Base-by-base conservation (phyloP, 306 rosid species). In the Pachyrhizus erosus region DNA sequence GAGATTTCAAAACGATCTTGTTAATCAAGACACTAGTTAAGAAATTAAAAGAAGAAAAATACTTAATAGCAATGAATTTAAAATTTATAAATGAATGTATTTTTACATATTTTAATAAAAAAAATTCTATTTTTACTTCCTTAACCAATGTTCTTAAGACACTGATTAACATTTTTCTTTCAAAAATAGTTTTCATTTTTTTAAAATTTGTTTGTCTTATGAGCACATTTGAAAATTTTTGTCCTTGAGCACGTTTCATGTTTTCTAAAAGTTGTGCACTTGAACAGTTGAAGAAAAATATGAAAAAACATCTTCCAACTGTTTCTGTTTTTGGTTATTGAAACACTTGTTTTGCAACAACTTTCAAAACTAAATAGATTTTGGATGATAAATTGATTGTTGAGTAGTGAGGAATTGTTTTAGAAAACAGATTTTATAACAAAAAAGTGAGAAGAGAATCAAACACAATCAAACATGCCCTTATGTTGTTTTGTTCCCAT, bases 401-500 rank as follows among this genome's bases (percentile, higher is more conserved):
- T 23, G 15, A 57, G 64, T 57, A 57, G 27, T 18, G 5, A 18
- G 5, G 27, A 18, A 20, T 54, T 54, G 61, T 54, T 54, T 54
- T 0, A 8, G 14, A 74, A 8, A 20, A 4, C 2, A 13, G 6
- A 23, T 58, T 58, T 58, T 24, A 21, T 1, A 13, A 26, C 37
- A 3, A 58, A 29, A 27, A 61, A 26, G 33, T 14, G 4, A 27
- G 5, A 43, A 14, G 45, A 11, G 6, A 70, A 21, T 12, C 37
- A 27, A 9, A 84, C 17, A 20, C 3, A 70, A 21, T 12, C 37
- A 27, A 9, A 84, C 17, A 20, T 49, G 48, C 31, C 40, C 57
- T 82, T 12, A 67, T 37, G 27, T 7, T 39, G 17, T n/a, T 73
- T 2, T 87, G 21, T 81, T 78, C 31, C 71, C 64, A 15, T 73